Conservation (phyloP, 257 asterid species). For the Handroanthus guayacan region DNA sequence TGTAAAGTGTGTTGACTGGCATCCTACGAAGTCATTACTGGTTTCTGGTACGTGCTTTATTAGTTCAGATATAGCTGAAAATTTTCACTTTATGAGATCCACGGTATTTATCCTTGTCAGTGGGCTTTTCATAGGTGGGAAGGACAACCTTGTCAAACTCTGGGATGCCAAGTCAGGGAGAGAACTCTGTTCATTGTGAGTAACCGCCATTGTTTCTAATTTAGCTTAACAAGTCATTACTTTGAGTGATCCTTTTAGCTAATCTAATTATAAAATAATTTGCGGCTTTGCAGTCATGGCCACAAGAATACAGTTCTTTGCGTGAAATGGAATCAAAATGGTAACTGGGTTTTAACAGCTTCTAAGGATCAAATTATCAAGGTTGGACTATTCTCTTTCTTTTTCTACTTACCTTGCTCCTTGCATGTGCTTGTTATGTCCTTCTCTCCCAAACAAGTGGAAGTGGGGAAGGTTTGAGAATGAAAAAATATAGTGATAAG, state of each 20-base stretch:
- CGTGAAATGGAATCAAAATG: constrained; percentile 95
- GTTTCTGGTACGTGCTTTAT: constrained; percentile 73
- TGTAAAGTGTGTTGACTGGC: constrained; percentile 99
- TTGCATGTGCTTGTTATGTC: constrained; percentile 16
- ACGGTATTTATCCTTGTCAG: constrained; percentile 24
- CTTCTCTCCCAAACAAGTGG: constrained; percentile 20
- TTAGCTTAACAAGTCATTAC: constrained; percentile 1
- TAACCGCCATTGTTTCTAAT: constrained; percentile 30
- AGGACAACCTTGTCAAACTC: constrained; percentile 96
- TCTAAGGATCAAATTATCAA: constrained; percentile 97
- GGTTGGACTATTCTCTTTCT: constrained; percentile 49
- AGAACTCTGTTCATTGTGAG: constrained; percentile 95
- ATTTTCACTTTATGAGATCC: constrained; percentile 8
- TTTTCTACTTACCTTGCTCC: constrained; percentile 21
- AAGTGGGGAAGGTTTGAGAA: constrained; percentile 12
- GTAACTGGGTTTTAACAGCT: constrained; percentile 96
- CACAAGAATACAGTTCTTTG: constrained; percentile 94
- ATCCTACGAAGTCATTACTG: constrained; percentile 92
- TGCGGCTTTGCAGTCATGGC: constrained; percentile 79
- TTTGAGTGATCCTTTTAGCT: constrained; percentile 27
- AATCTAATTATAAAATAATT: constrained; percentile 33
- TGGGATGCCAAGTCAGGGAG: constrained; percentile 98
- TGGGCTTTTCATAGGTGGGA: constrained; percentile 77
- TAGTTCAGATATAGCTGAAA: constrained; percentile 9
- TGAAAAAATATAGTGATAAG: not conserved